Conservation (phyloP, 495 filamentous ascomycete genomes). For the Darksidea phi region DNA sequence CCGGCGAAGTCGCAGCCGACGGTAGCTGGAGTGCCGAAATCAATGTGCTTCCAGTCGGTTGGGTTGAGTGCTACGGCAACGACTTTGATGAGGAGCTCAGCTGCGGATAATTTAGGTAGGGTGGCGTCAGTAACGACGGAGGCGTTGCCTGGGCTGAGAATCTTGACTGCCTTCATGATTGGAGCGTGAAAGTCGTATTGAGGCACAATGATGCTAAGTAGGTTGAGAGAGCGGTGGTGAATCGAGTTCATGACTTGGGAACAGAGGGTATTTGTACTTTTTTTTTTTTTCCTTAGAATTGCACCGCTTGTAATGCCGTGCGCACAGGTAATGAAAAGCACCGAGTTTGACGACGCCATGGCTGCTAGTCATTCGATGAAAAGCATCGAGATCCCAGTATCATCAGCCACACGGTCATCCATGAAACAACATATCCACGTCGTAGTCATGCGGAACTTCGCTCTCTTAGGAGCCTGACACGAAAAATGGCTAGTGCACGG, state of each 20-base stretch:
- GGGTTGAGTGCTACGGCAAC: constrained; percentile 56
- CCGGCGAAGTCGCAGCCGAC: constrained; percentile 60
- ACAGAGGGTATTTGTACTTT: too few species aligned
- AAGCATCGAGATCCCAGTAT: too few species aligned
- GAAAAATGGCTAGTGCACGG: too few species aligned
- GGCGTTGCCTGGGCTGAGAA: constrained; percentile 8
- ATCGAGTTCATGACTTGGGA: neutral
- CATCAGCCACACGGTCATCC: too few species aligned
- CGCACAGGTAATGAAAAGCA: too few species aligned
- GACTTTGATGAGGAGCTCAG: constrained; percentile 46
- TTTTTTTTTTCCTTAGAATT: too few species aligned
- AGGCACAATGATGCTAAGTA: neutral
- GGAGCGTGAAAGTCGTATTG: neutral
- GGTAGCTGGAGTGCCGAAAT: constrained; percentile 38
- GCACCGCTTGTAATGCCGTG: too few species aligned
- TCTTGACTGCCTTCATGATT: constrained; percentile 26
- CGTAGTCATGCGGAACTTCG: too few species aligned
- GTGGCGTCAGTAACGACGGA: constrained; percentile 9
- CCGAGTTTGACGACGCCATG: too few species aligned
- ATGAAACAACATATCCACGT: too few species aligned
- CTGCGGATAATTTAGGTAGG: constrained; percentile 6
- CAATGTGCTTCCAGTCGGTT: constrained; percentile 61
- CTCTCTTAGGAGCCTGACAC: too few species aligned
- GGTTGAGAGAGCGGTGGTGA: neutral
- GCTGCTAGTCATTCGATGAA: too few species aligned